Base-by-base conservation (phyloP, 148 eudicot genomes). In the Chenopodium formosanum region DNA sequence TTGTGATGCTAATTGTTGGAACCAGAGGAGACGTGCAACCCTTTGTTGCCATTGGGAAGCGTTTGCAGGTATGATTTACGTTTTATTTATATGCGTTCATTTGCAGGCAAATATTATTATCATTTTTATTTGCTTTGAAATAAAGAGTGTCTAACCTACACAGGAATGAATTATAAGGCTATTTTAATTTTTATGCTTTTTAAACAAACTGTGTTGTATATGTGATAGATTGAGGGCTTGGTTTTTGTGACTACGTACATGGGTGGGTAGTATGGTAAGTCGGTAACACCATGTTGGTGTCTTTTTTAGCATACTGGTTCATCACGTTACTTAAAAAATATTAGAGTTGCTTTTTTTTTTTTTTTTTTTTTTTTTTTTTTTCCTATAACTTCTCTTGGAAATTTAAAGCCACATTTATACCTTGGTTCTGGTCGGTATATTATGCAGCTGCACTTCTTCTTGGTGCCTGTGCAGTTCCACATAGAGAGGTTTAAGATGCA, bases 1-100 rank as follows among this genome's bases (percentile, higher is more conserved):
- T 88, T 82, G 87, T 86, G 78, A 86, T 88, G 87, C 83, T 88
- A 44, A 86, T 88, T 52, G 90, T 88, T 77, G 89, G 89, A 73
- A 87, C 89, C 9, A 84, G 90, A 82, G 90, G 90, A 32, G 90
- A 88, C 82, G 90, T 88, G 12, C 90, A 88, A 70, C 90, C 90
- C 58, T 88, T 88, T 75, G 76, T 88, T 65, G 90, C 90, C 31
- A 88, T 88, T 17, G 90, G 87, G 72, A 86, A 86, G 84, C 78
- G 83, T 40, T 80, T 88, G 76, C 90, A 88, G 88, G 90, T 88
- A 69, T 63, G 14, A 8, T n/a, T 29, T 63, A n/a, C 23, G 11
- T 34, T 6, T 14, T 81, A 58, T 70, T 32, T 50, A 12, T 34
- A 13, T 40, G 25, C 70, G 19, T 66, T 10, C 12, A 66, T 66